These are phyloP conservation scores for Claviceps sp. DNA, from an alignment of 2,329 filamentous ascomycete species.

Conservation along the genomic window DNA sequence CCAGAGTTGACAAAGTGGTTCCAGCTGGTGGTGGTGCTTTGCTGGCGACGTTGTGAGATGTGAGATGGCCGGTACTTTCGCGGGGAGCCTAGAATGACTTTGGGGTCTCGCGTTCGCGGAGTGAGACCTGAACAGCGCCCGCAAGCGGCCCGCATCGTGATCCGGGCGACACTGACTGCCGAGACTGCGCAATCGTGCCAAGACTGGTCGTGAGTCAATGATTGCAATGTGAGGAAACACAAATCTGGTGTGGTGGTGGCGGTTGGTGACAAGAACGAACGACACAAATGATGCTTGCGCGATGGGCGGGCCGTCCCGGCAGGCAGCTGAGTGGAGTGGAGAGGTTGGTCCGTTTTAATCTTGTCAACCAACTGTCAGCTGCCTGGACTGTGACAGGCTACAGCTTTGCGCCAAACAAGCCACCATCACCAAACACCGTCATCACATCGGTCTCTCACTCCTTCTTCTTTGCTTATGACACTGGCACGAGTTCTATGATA, in stretches of 20 bases:
- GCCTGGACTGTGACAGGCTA: no score
- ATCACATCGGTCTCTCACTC: background rate
- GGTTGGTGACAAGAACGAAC: background rate
- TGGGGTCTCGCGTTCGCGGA: constrained; percentile 2
- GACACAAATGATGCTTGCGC: background rate
- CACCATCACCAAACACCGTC: background rate
- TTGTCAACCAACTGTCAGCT: background rate
- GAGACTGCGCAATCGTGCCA: background rate
- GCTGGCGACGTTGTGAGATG: constrained; percentile 12
- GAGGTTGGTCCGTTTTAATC: background rate
- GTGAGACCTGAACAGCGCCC: constrained; percentile 12
- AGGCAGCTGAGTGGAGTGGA: background rate
- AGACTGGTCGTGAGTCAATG: no score
- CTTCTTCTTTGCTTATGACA: background rate
- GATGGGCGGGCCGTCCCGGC: background rate
- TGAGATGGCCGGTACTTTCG: constrained; percentile 1
- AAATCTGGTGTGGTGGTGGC: background rate
- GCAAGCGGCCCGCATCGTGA: constrained; percentile 18
- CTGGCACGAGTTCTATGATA: background rate
- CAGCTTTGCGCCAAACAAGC: background rate
- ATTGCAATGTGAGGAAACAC: background rate
- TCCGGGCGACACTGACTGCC: background rate
- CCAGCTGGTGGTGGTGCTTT: constrained; percentile 15
- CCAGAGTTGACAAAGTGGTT: constrained; percentile 24
- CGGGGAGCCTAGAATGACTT: constrained; percentile 1